A percentile compares a stretch with the other conserved stretches of the same genome.
phyloP scores from a whole-genome alignment of 148 eudicot genomes.

The Silene latifolia region DNA sequence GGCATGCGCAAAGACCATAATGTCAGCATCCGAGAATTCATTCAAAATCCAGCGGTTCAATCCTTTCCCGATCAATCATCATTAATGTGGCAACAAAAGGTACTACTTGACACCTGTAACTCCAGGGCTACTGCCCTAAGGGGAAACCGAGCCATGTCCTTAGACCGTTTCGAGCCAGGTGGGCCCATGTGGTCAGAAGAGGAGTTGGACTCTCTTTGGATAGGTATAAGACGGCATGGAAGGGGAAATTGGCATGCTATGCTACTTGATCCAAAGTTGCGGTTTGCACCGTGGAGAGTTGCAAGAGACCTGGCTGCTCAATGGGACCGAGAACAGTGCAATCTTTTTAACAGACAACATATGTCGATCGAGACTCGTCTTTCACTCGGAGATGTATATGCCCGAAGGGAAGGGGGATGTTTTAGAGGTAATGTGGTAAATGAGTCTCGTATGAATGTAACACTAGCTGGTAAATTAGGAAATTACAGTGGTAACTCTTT shows the following conservation, averaged over 20 bases:
- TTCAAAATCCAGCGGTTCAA: constrained; percentile 29
- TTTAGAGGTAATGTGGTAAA: constrained; percentile 16
- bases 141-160: constrained; percentile 31
- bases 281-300: constrained; percentile 49
- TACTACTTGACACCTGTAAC: constrained; percentile 41
- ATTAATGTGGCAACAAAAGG: constrained; percentile 33
- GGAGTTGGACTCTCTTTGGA: constrained; percentile 66
- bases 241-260: constrained; percentile 65
- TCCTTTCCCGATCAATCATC: constrained; percentile 26
- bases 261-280: constrained; percentile 53
- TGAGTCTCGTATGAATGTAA: constrained; percentile 21
- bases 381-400: constrained; percentile 42
- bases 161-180: constrained; percentile 31
- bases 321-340: constrained; percentile 52
- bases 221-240: constrained; percentile 66
- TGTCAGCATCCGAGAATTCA: constrained; percentile 23
- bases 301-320: constrained; percentile 46
- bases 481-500: constrained; percentile 12
- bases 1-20: constrained; percentile 11
- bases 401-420: constrained; percentile 22
- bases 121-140: constrained; percentile 35
- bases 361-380: constrained; percentile 32
- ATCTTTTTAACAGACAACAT: constrained; percentile 28
- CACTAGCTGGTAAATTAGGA: constrained; percentile 23
- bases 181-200: constrained; percentile 53